phyloP scores from a whole-genome alignment of 768 basidiomycete genomes.

The Tricholomella constricta region DNA sequence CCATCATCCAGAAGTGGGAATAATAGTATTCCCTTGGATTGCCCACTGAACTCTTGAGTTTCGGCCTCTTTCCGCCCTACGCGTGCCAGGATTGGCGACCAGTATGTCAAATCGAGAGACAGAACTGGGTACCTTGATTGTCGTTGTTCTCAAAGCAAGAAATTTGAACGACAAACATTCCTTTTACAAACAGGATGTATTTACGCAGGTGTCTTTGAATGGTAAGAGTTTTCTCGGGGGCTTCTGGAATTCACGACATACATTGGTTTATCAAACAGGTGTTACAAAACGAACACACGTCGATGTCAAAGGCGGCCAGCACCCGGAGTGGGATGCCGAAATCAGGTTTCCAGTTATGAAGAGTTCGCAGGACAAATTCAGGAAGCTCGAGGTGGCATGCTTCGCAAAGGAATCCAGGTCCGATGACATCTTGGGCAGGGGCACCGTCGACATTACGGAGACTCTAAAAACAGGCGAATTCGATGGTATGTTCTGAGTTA shows the following conservation, averaged over 20 bases:
- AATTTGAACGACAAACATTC: constrained; percentile 82
- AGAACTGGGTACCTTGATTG: constrained; percentile 79
- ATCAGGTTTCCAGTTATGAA: constrained; percentile 74
- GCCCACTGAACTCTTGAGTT: neutral
- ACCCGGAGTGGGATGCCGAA: constrained; percentile 92
- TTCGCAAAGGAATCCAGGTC: constrained; percentile 76
- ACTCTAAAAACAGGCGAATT: constrained; percentile 87
- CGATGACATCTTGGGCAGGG: constrained; percentile 79
- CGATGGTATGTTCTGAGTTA: constrained; percentile 62
- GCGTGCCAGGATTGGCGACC: neutral
- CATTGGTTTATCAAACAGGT: constrained; percentile 34
- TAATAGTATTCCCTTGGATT: neutral
- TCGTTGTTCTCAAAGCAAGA: constrained; percentile 83
- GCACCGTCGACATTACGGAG: constrained; percentile 71
- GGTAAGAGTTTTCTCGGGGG: constrained; percentile 28
- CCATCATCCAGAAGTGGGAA: neutral
- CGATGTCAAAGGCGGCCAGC: constrained; percentile 87
- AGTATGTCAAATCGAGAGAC: constrained; percentile 35
- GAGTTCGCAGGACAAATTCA: constrained; percentile 51
- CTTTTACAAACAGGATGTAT: constrained; percentile 92
- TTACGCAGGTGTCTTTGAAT: constrained; percentile 63
- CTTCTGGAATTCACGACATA: neutral
- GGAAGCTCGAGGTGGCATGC: constrained; percentile 73
- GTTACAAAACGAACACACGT: constrained; percentile 68
- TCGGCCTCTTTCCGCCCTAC: neutral